These are phyloP conservation scores for Leishmania major DNA, from an alignment of 208 protist genomes.

Conservation along the genomic window DNA sequence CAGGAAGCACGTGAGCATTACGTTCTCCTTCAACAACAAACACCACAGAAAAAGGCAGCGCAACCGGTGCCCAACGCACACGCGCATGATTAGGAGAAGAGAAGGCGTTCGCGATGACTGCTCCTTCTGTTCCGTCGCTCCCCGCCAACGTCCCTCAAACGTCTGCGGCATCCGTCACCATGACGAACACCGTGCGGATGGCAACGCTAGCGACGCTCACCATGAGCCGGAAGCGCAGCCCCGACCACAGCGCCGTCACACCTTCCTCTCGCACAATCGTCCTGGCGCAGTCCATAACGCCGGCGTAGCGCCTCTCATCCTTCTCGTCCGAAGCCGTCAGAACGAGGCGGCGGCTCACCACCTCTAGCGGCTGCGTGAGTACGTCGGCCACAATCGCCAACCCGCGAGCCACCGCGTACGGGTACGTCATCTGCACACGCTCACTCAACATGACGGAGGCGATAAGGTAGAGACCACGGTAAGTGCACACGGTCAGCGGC, in stretches of 20 bases:
- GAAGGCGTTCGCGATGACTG: not conserved
- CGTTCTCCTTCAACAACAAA: no score
- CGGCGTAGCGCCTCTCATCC: slow-evolving; percentile 43
- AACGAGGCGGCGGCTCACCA: slow-evolving; percentile 72
- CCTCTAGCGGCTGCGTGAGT: slow-evolving; percentile 80
- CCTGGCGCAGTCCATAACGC: slow-evolving; percentile 63
- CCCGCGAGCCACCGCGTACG: slow-evolving; percentile 51
- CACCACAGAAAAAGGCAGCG: not conserved
- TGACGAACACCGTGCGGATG: slow-evolving; percentile 27
- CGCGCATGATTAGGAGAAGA: not conserved
- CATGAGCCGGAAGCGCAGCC: slow-evolving; percentile 49
- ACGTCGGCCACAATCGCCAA: slow-evolving; percentile 66
- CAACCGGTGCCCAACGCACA: not conserved
- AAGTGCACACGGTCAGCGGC: slow-evolving; percentile 63
- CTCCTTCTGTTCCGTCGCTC: no score
- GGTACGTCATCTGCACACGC: slow-evolving; percentile 46
- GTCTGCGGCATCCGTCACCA: not conserved
- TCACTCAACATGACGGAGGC: slow-evolving; percentile 37
- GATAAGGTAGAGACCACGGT: slow-evolving; percentile 64
- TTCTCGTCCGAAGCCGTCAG: slow-evolving; percentile 68
- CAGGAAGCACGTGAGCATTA: not conserved
- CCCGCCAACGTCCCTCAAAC: not conserved
- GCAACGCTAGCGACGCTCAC: slow-evolving; percentile 36
- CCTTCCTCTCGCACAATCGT: slow-evolving; percentile 79
- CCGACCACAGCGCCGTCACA: slow-evolving; percentile 71